Conservation (phyloP, 2,329 filamentous ascomycete genomes). For the Exophiala calicioides region DNA sequence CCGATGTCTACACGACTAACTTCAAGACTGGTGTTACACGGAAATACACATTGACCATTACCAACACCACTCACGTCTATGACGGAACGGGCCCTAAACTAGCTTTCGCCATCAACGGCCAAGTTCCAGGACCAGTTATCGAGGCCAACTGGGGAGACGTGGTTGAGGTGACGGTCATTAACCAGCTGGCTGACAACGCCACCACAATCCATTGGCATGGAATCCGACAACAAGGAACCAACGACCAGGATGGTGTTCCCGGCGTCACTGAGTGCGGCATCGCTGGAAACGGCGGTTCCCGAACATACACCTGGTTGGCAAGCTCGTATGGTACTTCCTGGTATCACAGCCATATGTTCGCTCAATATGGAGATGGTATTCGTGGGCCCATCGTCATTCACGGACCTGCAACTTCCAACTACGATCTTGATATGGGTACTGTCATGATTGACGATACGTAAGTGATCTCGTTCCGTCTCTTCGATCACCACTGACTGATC, state of each 20-base stretch:
- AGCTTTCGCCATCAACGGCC: constrained; percentile 67
- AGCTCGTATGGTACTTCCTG: constrained; percentile 57
- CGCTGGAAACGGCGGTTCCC: constrained; percentile 50
- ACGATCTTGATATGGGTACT: constrained; percentile 30
- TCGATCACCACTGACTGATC: constrained; percentile 18
- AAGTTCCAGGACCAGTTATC: constrained; percentile 68
- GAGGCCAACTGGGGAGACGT: constrained; percentile 64
- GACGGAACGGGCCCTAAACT: constrained; percentile 41
- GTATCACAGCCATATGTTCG: constrained; percentile 62
- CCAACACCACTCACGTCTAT: constrained; percentile 26
- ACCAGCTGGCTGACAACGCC: constrained; percentile 56
- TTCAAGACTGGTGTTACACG: constrained; percentile 23
- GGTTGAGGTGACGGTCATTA: constrained; percentile 57
- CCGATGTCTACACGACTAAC: constrained; percentile 20
- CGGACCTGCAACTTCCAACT: constrained; percentile 30
- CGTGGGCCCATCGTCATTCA: constrained; percentile 32
- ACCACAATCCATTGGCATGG: constrained; percentile 55
- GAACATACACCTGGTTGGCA: constrained; percentile 61
- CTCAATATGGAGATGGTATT: constrained; percentile 33
- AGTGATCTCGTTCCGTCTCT: background rate
- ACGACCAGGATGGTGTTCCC: constrained; percentile 59
- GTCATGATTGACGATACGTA: constrained; percentile 31
- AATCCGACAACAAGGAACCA: constrained; percentile 56
- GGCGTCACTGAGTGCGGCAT: constrained; percentile 55
- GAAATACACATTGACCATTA: constrained; percentile 26